A percentile compares a stretch with the other conserved stretches of the same genome.
Conservation (phyloP, 768 basidiomycete genomes). For the Lactifluus hygrophoroides region DNA sequence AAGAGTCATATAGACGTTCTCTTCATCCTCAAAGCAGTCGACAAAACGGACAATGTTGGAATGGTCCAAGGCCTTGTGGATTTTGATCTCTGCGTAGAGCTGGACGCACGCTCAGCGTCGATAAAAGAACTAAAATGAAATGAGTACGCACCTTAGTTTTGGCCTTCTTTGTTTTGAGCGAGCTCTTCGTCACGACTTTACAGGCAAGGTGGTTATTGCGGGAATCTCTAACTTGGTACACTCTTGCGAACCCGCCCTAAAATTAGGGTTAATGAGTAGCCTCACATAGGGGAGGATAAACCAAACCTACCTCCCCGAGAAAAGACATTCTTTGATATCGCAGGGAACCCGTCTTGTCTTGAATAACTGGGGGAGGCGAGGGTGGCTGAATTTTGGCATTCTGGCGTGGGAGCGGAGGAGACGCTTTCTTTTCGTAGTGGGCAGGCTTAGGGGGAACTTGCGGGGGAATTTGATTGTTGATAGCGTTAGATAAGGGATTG, state of each 20-base stretch:
- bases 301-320: conserved; percentile 73
- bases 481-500: conserved; percentile 18
- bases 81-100: conserved; percentile 99
- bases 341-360: conserved; percentile 47
- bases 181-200: conserved; percentile 91
- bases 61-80: conserved; percentile 84
- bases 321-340: conserved; percentile 71
- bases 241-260: conserved; percentile 89
- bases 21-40: conserved; percentile 92
- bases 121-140: neutral
- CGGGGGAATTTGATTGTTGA: conserved; percentile 15
- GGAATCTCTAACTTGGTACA: conserved; percentile 84
- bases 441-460: conserved; percentile 9
- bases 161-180: conserved; percentile 91
- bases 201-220: conserved; percentile 65
- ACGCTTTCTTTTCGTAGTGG: conserved; percentile 22
- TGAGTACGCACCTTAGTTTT: conserved; percentile 77
- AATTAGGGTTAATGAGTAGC: neutral
- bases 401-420: conserved; percentile 71
- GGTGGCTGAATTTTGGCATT: conserved; percentile 77
- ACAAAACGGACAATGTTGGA: conserved; percentile 89
- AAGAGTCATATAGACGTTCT: conserved; percentile 96
- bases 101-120: conserved; percentile 26
- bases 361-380: conserved; percentile 70
- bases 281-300: neutral